phyloP scores from a whole-genome alignment of 169 alveolate genomes.

The Babesia ovis region DNA sequence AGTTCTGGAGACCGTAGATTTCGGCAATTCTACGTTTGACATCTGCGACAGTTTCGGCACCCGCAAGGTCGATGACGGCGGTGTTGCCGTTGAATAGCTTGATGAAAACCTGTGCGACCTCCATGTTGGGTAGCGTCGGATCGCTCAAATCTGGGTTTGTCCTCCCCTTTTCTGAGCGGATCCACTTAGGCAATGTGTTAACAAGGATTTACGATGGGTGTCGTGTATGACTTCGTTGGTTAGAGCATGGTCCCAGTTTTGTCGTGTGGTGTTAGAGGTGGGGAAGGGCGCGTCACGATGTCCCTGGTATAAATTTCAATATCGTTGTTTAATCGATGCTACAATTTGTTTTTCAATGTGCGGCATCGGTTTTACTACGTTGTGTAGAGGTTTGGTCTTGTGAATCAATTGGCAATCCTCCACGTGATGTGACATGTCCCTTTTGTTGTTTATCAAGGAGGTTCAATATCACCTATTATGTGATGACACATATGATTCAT shows the following conservation, averaged over 20 bases:
- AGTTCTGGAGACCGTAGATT: conserved; percentile 1
- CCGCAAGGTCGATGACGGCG: conserved; percentile 45
- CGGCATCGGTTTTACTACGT: too few species aligned
- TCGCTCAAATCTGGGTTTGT: conserved; percentile 15
- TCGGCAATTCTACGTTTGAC: conserved; percentile 29
- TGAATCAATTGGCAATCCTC: too few species aligned
- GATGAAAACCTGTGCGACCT: conserved; percentile 55
- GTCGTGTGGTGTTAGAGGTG: conserved; percentile 3
- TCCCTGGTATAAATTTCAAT: too few species aligned
- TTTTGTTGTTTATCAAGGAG: too few species aligned
- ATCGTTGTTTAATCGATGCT: too few species aligned
- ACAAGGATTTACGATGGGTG: neutral
- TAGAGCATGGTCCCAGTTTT: neutral
- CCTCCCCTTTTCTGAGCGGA: neutral
- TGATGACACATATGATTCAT: too few species aligned
- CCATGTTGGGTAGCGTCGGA: conserved; percentile 32
- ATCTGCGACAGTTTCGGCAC: conserved; percentile 43
- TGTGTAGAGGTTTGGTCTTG: too few species aligned
- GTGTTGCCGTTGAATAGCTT: conserved; percentile 64
- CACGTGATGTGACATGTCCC: too few species aligned
- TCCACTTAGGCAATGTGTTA: neutral
- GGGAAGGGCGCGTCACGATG: neutral
- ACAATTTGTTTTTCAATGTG: too few species aligned
- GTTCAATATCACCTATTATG: too few species aligned
- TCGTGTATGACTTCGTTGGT: neutral